Evolutionary conservation across 1,139 yeast genomes (phyloP).

Genomic region (Arxiozyma bovina): DNA sequence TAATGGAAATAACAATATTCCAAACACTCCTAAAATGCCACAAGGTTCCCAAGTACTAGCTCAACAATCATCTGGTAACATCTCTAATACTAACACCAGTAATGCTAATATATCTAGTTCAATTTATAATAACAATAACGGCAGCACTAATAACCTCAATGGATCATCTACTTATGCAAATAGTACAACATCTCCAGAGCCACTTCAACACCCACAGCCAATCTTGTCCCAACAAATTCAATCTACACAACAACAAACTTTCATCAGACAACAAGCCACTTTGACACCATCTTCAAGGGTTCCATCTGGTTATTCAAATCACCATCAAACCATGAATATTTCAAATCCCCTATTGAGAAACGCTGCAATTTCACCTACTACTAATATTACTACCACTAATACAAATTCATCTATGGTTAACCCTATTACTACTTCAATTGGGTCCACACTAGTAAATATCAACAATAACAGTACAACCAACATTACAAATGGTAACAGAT

Average conservation of each 20-base stretch:
- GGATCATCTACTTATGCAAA: not conserved
- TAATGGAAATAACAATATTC: slow-evolving; percentile 5
- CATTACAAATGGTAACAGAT: slow-evolving; percentile 7
- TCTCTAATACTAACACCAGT: not conserved
- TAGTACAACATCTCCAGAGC: slow-evolving; percentile 2
- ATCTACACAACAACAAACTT: slow-evolving; percentile 15
- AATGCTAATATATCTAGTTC: not conserved
- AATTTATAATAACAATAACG: not conserved
- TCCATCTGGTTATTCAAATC: slow-evolving; percentile 30
- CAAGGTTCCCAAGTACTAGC: slow-evolving; percentile 2
- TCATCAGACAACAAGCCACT: slow-evolving; percentile 24
- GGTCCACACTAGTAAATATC: slow-evolving; percentile 5
- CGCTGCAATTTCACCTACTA: slow-evolving; percentile 25
- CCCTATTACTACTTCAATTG: slow-evolving; percentile 1
- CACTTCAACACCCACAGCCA: slow-evolving; percentile 2
- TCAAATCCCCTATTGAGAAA: slow-evolving; percentile 29
- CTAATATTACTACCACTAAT: slow-evolving; percentile 7
- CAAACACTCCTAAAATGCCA: slow-evolving; percentile 9
- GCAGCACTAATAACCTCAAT: not conserved
- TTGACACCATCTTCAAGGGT: slow-evolving; percentile 29
- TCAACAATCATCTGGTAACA: not conserved
- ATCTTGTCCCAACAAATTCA: not conserved
- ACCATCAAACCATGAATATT: slow-evolving; percentile 19
- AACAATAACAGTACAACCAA: slow-evolving; percentile 7
- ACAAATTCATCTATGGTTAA: slow-evolving; percentile 13